phyloP scores from a whole-genome alignment of 768 basidiomycete genomes.

The Lactarius psammicola region DNA sequence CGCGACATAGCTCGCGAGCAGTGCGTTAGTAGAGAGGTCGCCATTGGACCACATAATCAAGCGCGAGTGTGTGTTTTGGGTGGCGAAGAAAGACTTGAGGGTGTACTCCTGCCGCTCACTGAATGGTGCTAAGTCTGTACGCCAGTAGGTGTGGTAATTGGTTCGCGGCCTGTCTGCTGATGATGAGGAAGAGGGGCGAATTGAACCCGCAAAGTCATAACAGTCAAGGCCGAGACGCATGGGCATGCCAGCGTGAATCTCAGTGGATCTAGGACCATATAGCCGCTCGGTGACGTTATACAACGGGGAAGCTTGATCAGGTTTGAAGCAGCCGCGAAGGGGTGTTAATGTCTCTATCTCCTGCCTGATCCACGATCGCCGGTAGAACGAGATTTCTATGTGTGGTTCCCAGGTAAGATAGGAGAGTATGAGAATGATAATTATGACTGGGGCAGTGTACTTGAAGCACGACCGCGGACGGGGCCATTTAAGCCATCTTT shows the following conservation, averaged over 20 bases:
- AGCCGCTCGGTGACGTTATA: constrained; percentile 69
- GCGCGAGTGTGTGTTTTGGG: constrained; percentile 65
- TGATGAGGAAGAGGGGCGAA: constrained; percentile 38
- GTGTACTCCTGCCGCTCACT: constrained; percentile 83
- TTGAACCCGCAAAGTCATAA: constrained; percentile 87
- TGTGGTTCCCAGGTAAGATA: constrained; percentile 65
- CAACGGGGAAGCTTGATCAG: constrained; percentile 51
- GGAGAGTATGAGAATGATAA: constrained; percentile 27
- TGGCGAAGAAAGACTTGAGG: constrained; percentile 92
- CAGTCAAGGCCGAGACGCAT: constrained; percentile 84
- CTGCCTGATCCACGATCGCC: constrained; percentile 66
- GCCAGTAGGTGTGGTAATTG: constrained; percentile 92
- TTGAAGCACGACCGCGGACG: constrained; percentile 19
- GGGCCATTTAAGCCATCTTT: not conserved
- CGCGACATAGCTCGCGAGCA: constrained; percentile 57
- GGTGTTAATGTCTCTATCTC: constrained; percentile 68
- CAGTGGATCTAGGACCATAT: constrained; percentile 62
- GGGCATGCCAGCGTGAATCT: constrained; percentile 77
- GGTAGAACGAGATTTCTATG: constrained; percentile 79
- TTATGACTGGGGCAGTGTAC: constrained; percentile 27
- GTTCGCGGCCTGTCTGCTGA: constrained; percentile 44
- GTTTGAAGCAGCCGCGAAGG: constrained; percentile 73
- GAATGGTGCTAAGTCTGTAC: constrained; percentile 82
- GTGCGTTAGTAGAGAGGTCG: constrained; percentile 53
- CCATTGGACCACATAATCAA: constrained; percentile 94